Percentiles rank a stretch among this genome's conserved stretches.
phyloP scores from a whole-genome alignment of 768 basidiomycete species.

The Ramaria sp. region DNA sequence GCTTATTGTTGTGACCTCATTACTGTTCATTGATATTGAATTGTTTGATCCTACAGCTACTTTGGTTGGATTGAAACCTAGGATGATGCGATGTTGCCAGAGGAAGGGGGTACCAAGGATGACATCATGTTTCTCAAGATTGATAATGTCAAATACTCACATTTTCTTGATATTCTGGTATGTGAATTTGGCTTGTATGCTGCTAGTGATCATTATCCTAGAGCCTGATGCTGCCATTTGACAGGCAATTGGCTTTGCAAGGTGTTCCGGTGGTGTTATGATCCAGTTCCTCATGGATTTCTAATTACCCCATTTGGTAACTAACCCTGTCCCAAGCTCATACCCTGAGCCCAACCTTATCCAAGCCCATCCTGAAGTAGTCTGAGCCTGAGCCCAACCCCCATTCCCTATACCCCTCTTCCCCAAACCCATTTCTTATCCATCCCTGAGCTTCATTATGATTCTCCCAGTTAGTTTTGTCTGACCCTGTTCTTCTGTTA shows the following conservation, averaged over 20 bases:
- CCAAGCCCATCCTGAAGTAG: too few species aligned
- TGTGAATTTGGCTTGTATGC: slow-evolving; percentile 15
- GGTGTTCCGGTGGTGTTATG: too few species aligned
- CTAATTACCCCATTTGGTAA: too few species aligned
- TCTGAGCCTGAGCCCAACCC: too few species aligned
- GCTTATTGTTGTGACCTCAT: not conserved
- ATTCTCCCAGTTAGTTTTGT: too few species aligned
- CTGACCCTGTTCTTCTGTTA: too few species aligned
- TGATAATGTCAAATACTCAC: slow-evolving; percentile 26
- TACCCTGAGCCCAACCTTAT: too few species aligned
- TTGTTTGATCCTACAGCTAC: slow-evolving; percentile 12
- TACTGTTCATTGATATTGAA: not conserved
- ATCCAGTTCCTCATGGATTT: too few species aligned
- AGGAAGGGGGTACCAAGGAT: slow-evolving; percentile 23
- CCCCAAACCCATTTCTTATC: too few species aligned
- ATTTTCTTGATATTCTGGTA: slow-evolving; percentile 26
- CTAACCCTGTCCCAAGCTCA: too few species aligned
- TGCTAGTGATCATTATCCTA: slow-evolving; percentile 22
- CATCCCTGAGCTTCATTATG: too few species aligned
- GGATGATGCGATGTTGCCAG: not conserved
- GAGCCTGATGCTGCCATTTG: slow-evolving; percentile 35
- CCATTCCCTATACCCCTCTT: too few species aligned
- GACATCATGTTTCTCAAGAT: slow-evolving; percentile 29
- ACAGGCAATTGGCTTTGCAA: slow-evolving; percentile 24
- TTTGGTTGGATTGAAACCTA: slow-evolving; percentile 11